Evolutionary conservation across 352 stramenopile species (phyloP).

Genomic region (Pythium phragmiticola): DNA sequence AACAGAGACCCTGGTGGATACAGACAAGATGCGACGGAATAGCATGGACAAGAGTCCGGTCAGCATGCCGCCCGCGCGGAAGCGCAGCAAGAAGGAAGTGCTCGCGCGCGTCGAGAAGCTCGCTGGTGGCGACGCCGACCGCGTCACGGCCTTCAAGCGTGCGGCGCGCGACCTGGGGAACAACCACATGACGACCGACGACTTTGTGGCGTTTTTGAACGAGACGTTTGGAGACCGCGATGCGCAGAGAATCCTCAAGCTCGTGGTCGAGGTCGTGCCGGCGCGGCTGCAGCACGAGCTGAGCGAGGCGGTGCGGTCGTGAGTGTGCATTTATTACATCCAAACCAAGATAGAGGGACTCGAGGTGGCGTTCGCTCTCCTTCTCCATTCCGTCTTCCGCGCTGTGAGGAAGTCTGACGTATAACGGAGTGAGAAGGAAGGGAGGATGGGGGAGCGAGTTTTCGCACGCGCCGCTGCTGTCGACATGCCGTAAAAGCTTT

Average conservation of each 20-base stretch:
- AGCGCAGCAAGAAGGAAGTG: conserved; percentile 70
- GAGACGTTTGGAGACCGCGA: conserved; percentile 56
- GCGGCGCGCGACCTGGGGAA: conserved; percentile 68
- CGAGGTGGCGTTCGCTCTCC: conserved; percentile 6
- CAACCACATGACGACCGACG: conserved; percentile 61
- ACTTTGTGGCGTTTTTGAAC: conserved; percentile 61
- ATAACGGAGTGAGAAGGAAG: conserved; percentile 4
- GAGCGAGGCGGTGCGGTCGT: conserved; percentile 37
- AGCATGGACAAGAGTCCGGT: conserved; percentile 6
- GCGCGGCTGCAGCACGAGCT: conserved; percentile 62
- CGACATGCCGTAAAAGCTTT: not conserved
- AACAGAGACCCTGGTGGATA: not conserved
- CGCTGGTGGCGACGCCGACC: conserved; percentile 43
- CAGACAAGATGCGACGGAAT: conserved; percentile 21
- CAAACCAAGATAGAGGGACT: conserved; percentile 28
- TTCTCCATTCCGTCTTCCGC: not conserved
- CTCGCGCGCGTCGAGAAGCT: conserved; percentile 61
- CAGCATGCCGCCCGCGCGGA: conserved; percentile 24
- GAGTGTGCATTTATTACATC: not conserved
- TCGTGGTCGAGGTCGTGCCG: conserved; percentile 66
- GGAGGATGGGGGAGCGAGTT: conserved; percentile 12
- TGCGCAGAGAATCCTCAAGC: conserved; percentile 54
- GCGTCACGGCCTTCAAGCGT: conserved; percentile 62
- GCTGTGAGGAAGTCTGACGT: not conserved
- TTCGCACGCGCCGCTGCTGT: conserved; percentile 3